These are phyloP conservation scores for Periconia macrospinosa DNA, from an alignment of 2,329 filamentous ascomycete species.

Conservation along the genomic window DNA sequence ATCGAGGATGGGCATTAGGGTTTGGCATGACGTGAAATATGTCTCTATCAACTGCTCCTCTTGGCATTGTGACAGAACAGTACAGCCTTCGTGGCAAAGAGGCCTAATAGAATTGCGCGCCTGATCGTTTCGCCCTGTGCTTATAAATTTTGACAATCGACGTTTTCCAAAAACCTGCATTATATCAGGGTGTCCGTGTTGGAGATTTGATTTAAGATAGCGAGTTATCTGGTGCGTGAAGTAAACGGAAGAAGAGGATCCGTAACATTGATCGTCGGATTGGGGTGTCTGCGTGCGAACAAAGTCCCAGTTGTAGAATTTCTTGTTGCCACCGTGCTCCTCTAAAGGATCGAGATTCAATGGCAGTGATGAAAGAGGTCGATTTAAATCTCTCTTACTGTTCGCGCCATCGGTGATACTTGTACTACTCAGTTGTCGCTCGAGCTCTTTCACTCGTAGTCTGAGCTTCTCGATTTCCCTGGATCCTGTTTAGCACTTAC, in stretches of 20 bases:
- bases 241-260: conserved; percentile 50
- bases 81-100: not conserved
- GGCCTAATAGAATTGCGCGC: not conserved
- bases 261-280: conserved; percentile 46
- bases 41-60: conserved; percentile 53
- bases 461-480: conserved; percentile 45
- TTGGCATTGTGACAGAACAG: conserved; percentile 18
- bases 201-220: conserved; percentile 39
- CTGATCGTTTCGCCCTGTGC: not conserved
- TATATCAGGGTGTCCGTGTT: conserved; percentile 29
- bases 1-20: conserved; percentile 47
- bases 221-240: conserved; percentile 48
- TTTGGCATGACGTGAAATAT: conserved; percentile 54
- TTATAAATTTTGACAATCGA: not conserved
- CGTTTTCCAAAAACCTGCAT: not conserved
- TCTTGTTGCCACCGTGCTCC: conserved; percentile 22
- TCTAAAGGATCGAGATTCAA: conserved; percentile 15
- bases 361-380: conserved; percentile 5
- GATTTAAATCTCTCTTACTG: not conserved
- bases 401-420: not conserved
- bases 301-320: conserved; percentile 40
- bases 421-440: conserved; percentile 35
- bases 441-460: conserved; percentile 35
- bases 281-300: conserved; percentile 44
- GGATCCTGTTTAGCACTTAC: conserved; percentile 19